Evolutionary conservation across 306 rosid species (phyloP).

Genomic region (Potentilla sterilis): DNA sequence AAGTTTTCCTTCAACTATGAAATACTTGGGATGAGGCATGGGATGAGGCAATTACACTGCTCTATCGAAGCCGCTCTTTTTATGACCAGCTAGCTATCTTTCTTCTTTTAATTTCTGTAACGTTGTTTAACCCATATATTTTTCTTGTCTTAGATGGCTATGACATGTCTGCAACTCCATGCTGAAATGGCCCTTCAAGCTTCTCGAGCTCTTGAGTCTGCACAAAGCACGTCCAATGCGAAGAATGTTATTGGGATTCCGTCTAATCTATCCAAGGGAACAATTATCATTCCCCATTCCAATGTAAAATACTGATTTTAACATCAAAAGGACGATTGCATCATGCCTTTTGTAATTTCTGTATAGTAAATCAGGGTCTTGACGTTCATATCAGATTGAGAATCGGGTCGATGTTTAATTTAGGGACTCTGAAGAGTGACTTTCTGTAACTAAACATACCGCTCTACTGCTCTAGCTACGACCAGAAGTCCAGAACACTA

Average conservation of each 20-base stretch:
- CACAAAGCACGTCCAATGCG: constrained; percentile 44
- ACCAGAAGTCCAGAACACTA: too few relatives aligned
- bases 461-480: too few relatives aligned
- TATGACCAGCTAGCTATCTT: not conserved
- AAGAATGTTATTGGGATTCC: constrained; percentile 42
- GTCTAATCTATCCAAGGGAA: constrained; percentile 51
- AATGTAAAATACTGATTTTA: constrained; percentile 26
- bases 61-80: not conserved
- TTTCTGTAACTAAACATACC: too few relatives aligned
- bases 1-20: not conserved
- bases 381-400: too few relatives aligned
- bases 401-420: too few relatives aligned
- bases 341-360: not conserved
- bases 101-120: not conserved
- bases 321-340: not conserved
- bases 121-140: not conserved
- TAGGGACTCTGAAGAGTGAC: too few relatives aligned
- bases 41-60: not conserved
- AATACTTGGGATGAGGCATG: not conserved
- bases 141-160: constrained; percentile 57
- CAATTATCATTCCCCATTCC: constrained; percentile 62
- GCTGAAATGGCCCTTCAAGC: constrained; percentile 98
- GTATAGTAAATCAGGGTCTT: not conserved
- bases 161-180: constrained; percentile 81
- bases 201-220: constrained; percentile 72